Evolutionary conservation across 345 rosid genomes (phyloP).

Genomic region (Melastoma malabathricum): DNA sequence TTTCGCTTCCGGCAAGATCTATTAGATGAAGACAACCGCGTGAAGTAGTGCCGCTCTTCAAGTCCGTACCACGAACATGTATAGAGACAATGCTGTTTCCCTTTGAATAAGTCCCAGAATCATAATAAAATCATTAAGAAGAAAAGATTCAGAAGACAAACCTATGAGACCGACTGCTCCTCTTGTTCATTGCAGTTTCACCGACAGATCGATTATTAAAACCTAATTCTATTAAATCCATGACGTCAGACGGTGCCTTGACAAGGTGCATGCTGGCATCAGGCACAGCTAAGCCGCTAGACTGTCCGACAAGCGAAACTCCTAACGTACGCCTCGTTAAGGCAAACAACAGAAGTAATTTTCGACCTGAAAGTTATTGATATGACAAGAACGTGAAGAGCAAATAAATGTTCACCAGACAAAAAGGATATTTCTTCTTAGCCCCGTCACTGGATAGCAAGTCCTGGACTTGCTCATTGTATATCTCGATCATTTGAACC

Average conservation of each 20-base stretch:
- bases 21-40: slow-evolving; percentile 82
- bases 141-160: slow-evolving; percentile 4
- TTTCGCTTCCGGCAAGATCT: slow-evolving; percentile 97
- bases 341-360: slow-evolving; percentile 16
- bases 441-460: slow-evolving; percentile 38
- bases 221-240: slow-evolving; percentile 64
- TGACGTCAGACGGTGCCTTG: slow-evolving; percentile 53
- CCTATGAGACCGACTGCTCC: slow-evolving; percentile 99
- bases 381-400: not conserved
- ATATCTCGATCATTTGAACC: slow-evolving; percentile 90
- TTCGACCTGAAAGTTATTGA: slow-evolving; percentile 2
- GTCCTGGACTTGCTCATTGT: slow-evolving; percentile 84
- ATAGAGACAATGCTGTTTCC: slow-evolving; percentile 62
- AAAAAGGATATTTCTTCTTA: slow-evolving; percentile 80
- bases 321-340: slow-evolving; percentile 75
- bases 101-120: slow-evolving; percentile 3
- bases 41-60: slow-evolving; percentile 33
- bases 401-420: not conserved
- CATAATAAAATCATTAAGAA: not conserved
- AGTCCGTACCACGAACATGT: slow-evolving; percentile 72
- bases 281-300: slow-evolving; percentile 77
- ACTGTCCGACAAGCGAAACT: slow-evolving; percentile 35
- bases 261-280: slow-evolving; percentile 82
- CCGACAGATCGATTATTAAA: slow-evolving; percentile 60
- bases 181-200: slow-evolving; percentile 75